Percentiles rank a stretch among this genome's conserved stretches.
These are phyloP conservation scores for Lenwebbia sp. DNA, from an alignment of 345 rosid species.

Conservation along the genomic window DNA sequence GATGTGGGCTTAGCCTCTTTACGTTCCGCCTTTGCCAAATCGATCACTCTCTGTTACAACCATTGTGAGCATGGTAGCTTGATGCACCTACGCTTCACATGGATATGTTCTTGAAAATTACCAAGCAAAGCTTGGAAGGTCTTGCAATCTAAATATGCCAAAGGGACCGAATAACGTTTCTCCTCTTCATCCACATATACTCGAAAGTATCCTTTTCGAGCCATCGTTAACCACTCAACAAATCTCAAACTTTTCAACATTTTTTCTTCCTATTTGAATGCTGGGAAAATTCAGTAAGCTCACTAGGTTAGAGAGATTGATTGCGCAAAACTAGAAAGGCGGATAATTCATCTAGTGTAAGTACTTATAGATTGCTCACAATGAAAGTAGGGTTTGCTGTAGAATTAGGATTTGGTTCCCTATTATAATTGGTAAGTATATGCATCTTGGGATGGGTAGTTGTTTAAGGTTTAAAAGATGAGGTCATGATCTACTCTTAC, in stretches of 20 bases:
- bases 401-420: too few relatives aligned
- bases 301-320: background rate
- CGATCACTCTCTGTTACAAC: background rate
- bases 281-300: background rate
- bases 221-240: background rate
- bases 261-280: background rate
- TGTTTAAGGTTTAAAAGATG: background rate
- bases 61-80: background rate
- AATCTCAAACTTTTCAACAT: background rate
- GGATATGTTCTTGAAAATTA: background rate
- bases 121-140: background rate
- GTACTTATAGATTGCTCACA: background rate
- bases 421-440: background rate
- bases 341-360: background rate
- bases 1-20: background rate
- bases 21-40: background rate
- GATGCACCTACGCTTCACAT: background rate
- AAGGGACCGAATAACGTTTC: background rate
- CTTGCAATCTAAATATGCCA: background rate
- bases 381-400: too few relatives aligned
- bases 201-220: background rate
- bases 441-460: background rate
- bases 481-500: background rate
- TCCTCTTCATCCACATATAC: background rate
- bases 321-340: background rate